phyloP scores from a whole-genome alignment of 176 grass and related monocot species.

The Musa itinerans region DNA sequence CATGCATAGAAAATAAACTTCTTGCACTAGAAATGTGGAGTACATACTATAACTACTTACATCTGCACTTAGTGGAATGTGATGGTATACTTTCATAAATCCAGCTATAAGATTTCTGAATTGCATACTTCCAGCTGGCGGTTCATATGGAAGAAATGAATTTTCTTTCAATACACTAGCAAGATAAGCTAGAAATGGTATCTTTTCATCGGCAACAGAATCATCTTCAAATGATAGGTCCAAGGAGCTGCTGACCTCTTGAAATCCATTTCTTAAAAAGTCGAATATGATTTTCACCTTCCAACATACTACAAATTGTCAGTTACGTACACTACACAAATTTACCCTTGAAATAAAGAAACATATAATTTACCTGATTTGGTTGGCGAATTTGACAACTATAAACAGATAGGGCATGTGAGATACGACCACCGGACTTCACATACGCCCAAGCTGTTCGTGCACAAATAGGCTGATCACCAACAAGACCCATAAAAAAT shows the following conservation, averaged over 20 bases:
- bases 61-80: constrained; percentile 73
- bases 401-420: constrained; percentile 94
- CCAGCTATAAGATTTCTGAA: constrained; percentile 83
- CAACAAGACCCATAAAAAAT: constrained; percentile 97
- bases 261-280: constrained; percentile 88
- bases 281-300: constrained; percentile 99
- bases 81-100: constrained; percentile 99
- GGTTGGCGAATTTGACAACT: constrained; percentile 93
- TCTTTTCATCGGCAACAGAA: constrained; percentile 98
- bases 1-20: not conserved
- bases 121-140: constrained; percentile 73
- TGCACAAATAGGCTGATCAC: constrained; percentile 91
- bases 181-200: constrained; percentile 88
- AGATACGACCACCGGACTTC: constrained; percentile 91
- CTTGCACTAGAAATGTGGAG: not conserved
- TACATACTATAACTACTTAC: constrained; percentile 32
- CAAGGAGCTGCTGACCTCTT: constrained; percentile 84
- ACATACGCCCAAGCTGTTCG: constrained; percentile 94
- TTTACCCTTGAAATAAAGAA: constrained; percentile 9
- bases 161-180: constrained; percentile 78
- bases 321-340: not conserved
- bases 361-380: constrained; percentile 56
- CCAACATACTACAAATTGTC: constrained; percentile 16
- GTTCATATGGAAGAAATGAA: constrained; percentile 72
- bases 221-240: constrained; percentile 94